phyloP scores from a whole-genome alignment of 2,329 filamentous ascomycete species.

The Akanthomyces uredinophilus region DNA sequence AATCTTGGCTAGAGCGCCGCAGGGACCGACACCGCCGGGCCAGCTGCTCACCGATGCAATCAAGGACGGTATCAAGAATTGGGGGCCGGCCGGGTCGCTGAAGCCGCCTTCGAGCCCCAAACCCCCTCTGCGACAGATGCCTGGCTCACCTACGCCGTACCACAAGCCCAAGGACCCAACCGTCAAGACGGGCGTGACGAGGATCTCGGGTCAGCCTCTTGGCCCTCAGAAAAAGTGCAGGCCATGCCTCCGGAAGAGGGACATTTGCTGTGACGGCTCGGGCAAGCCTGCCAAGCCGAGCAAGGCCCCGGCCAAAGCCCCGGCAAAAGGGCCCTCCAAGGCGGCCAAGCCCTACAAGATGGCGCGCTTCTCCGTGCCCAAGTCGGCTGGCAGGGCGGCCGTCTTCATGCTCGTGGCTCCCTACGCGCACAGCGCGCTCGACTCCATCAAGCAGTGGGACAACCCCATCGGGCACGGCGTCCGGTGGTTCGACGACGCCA shows the following conservation, averaged over 20 bases:
- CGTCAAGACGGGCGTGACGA: not conserved
- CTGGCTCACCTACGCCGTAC: not conserved
- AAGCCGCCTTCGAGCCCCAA: not conserved
- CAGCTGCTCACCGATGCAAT: not conserved
- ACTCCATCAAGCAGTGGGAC: not conserved
- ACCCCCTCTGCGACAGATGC: not conserved
- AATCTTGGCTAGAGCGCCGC: not conserved
- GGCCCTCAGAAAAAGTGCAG: not conserved
- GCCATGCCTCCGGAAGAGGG: not conserved
- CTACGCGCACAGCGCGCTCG: not conserved
- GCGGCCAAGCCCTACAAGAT: not conserved
- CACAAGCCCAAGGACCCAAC: not conserved
- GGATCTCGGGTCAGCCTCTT: not conserved
- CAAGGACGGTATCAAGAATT: not conserved
- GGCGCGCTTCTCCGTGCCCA: not conserved
- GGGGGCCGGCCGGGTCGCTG: not conserved
- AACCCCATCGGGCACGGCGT: slow-evolving; percentile 4
- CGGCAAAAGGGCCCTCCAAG: not conserved
- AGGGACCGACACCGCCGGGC: not conserved
- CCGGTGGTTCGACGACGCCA: slow-evolving; percentile 4
- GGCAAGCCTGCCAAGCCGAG: not conserved
- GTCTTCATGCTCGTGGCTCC: not conserved
- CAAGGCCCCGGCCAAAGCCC: not conserved
- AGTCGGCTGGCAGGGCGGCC: not conserved
- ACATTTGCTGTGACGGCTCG: not conserved